Base-by-base conservation (phyloP, 331 rosid genomes). In the Quercus lobata region DNA sequence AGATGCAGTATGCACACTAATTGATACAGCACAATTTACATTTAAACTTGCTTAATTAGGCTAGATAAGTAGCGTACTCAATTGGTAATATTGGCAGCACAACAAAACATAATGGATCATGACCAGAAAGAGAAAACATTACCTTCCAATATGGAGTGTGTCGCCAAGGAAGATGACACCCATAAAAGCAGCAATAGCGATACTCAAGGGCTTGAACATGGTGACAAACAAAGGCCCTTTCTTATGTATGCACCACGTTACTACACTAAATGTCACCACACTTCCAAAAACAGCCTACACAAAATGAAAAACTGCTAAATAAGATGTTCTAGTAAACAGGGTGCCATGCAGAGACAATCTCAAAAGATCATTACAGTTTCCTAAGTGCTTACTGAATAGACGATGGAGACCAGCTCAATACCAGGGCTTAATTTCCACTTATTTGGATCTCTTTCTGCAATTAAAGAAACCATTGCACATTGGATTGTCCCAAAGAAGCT, bases 401-500 rank as follows among this genome's bases (percentile, higher is more conserved):
- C 19, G 27, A 92, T 86, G 6, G 87, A 68, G 76, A 71, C 75
- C 44, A 92, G 87, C 74, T 88, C 89, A 75, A 90, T 65, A 81
- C 82, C 84, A 72, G 78, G 79, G 14, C 69, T 86, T n/a, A 87
- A 82, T 60, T 53, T 80, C 97, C 94, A 92, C 9, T 84, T 90
- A 77, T 69, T 86, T 66, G 77, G 82, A 78, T 87, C 87, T 77
- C 80, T 78, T 76, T 87, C 92, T 10, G 77, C 80, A n/a, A 85
- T 56, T 17, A 87, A 72, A 62, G 92, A 72, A 60, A 92, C 76
- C 27, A 76, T 34, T 76, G 87, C 83, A 76, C 84, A 85, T 75
- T 92, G 97, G 69, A 92, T 78, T 72, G 90, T 84, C 79, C 94
- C 94, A 88, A 90, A 92, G 74, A 90, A 69, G 88, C 88, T 80